Evolutionary conservation across 2,329 filamentous ascomycete genomes (phyloP), one percentile per base, ranked within the genome.

Genomic region (Trichophyton mentagrophytes): DNA sequence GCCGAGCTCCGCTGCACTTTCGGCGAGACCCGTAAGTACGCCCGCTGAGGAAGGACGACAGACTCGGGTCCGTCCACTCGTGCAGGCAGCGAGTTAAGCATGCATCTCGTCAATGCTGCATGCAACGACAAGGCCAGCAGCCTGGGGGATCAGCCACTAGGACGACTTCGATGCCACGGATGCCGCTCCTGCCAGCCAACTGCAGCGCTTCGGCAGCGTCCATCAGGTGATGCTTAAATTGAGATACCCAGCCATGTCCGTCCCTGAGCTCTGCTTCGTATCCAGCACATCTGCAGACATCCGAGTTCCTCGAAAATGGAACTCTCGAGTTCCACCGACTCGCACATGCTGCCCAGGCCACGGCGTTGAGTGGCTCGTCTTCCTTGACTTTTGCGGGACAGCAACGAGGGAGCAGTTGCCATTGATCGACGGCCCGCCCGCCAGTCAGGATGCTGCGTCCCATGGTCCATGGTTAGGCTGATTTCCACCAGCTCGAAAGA

Each of bases 81-180:
- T 38, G 33, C 11, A 13, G 2, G 33, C 33, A 36, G 8, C 33
- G 3, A 30, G 27, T 6, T 38, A 3, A 38, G 9, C 33, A 13
- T 38, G 33, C 33, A 30, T 30, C 27, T 30, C 27, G 33, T 38
- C 33, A 38, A 13, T 13, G 8, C 33, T 3, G 33, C 33, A 38
- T 38, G 33, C 33, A 38, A 38, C 8, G 33, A 36, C 33, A 13
- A 13, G 7, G 40, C 40, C 6, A 44, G 15, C 4, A n/a, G n/a
- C 27, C 30, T 55, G 51, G 30, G 51, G 27, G 51, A 55, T 36
- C 51, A 55, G n/a, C 51, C 51, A 55, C 51, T 55, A 33, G 33
- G 51, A 55, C n/a, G 51, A 33, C 46, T n/a, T 36, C 33, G 9
- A 36, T 55, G 15, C 15, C 15, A 17, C n/a, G 27, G 51, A 27